Evolutionary conservation across 768 basidiomycete species (phyloP).

Genomic region (Phlegmacium glaucopus): DNA sequence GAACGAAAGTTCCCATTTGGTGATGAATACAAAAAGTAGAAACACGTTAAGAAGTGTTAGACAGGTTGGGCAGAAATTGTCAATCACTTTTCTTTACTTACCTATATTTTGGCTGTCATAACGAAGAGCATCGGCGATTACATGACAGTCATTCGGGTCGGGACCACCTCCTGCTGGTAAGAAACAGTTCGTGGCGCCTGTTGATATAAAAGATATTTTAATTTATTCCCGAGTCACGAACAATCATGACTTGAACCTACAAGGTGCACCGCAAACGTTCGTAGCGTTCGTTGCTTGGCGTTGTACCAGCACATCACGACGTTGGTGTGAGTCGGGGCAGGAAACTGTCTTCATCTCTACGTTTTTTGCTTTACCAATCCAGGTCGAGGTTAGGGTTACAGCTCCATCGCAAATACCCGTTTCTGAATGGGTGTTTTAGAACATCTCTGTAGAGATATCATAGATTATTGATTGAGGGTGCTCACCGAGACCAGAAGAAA

Average conservation of each 20-base stretch:
- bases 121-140: slow-evolving; percentile 46
- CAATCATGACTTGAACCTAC: slow-evolving; percentile 21
- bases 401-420: slow-evolving; percentile 37
- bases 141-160: slow-evolving; percentile 42
- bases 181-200: slow-evolving; percentile 46
- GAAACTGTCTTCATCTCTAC: slow-evolving; percentile 35
- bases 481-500: slow-evolving; percentile 3
- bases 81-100: slow-evolving; percentile 10
- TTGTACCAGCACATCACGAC: slow-evolving; percentile 11
- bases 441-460: no score
- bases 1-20: no score
- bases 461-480: no score
- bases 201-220: no score
- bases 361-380: slow-evolving; percentile 34
- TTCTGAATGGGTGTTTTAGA: slow-evolving; percentile 25
- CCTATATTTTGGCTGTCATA: slow-evolving; percentile 46
- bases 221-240: no score
- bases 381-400: no score
- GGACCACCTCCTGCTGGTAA: slow-evolving; percentile 43
- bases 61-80: no score
- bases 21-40: neutral
- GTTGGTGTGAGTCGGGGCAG: slow-evolving; percentile 23
- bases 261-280: slow-evolving; percentile 40
- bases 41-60: no score
- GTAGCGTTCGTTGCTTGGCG: slow-evolving; percentile 24